Conservation (phyloP, 768 basidiomycete species). For the Clitopilus passeckerianus region DNA sequence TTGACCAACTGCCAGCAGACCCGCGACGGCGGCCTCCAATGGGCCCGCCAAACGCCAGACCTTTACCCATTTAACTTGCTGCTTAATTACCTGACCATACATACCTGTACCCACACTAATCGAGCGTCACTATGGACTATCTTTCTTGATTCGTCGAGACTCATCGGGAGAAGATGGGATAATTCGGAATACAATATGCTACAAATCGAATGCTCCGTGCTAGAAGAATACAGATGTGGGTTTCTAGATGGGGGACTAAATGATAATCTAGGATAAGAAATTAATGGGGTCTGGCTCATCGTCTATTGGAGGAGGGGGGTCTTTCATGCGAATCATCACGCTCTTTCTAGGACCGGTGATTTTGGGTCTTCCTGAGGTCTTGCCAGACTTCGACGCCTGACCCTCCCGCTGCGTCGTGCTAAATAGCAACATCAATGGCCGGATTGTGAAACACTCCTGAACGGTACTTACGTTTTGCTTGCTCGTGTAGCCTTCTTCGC, state of each 20-base stretch:
- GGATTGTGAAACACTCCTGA: neutral
- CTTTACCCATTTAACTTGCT: neutral
- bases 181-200: neutral
- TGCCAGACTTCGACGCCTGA: too few species aligned
- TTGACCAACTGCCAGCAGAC: neutral
- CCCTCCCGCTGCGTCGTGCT: neutral
- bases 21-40: neutral
- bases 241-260: neutral
- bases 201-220: too few species aligned
- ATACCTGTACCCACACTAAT: neutral
- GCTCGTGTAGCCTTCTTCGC: neutral
- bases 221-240: too few species aligned
- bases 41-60: neutral
- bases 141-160: too few species aligned
- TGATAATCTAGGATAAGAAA: conserved; percentile 9
- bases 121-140: neutral
- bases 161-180: neutral
- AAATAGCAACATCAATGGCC: neutral
- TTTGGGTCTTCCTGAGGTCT: too few species aligned
- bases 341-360: conserved; percentile 10
- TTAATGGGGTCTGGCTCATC: conserved; percentile 22
- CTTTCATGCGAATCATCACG: conserved; percentile 15
- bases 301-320: conserved; percentile 13
- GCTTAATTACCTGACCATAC: neutral
- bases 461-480: neutral